Evolutionary conservation across 164 flowering plant genomes (phyloP), one percentile per base, ranked within the genome.

Genomic region (Magnolia kwangsiensis): DNA sequence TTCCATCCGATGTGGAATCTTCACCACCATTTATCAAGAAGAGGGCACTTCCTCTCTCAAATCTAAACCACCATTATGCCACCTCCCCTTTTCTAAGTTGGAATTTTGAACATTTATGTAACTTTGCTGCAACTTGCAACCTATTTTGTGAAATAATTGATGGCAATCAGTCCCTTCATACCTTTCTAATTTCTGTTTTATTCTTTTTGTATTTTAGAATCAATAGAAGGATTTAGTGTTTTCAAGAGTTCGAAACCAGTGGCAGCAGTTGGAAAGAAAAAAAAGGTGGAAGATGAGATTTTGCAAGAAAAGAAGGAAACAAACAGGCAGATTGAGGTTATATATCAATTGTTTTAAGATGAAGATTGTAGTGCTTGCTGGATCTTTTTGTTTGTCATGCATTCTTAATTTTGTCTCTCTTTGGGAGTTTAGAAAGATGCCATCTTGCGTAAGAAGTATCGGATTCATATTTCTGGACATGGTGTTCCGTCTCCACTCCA

Each of bases 401-500:
- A 66, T 72, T 27, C 16, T 69, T 24, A 29, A 23, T 68, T 8
- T 37, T 72, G 16, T 29, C 18, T 69, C 63, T 70, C 4, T 68
- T 23, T 29, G 19, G 23, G 59, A 77, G 61, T 75, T 78, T 65
- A 95, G 99, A 79, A 86, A 67, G 96, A 91, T 88, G 87, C 92
- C 1, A 2, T 91, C 70, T 74, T 85, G 27, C 85, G 98, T 71
- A 96, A 92, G 87, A 84, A 85, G 84, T 83, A 91, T 78, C 87
- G 87, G 58, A 89, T 93, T 80, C 96, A 93, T 83, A 81, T 90
- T 19, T 83, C 90, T 75, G 97, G 97, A 73, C 85, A 78, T 67
- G 85, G 87, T 78, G 88, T 93, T 23, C 92, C 98, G 8, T 85
- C 96, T 1, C 99, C 97, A 37, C 91, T 93, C 58, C 78, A 85